Percentiles rank a stretch among this genome's conserved stretches.
Conservation (phyloP, 176 grass and related monocot genomes). For the Carex pumila region DNA sequence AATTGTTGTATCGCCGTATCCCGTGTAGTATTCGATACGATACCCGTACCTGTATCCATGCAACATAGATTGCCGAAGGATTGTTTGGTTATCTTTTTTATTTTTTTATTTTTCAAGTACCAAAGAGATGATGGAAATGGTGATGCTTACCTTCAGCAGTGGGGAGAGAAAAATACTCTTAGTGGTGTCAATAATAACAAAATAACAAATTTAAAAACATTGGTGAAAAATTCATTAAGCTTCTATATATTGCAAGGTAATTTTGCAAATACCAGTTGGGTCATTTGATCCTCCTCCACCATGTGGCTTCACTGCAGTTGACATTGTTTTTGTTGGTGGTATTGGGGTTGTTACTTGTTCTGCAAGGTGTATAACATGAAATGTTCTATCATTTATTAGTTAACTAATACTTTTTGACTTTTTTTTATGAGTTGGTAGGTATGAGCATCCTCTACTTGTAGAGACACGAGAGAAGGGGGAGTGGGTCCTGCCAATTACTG, state of each 20-base stretch:
- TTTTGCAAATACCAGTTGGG: background rate
- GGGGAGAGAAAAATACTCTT: background rate
- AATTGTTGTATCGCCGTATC: too few relatives aligned
- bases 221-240: background rate
- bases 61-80: background rate
- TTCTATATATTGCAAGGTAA: background rate
- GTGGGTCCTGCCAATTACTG: constrained; percentile 81
- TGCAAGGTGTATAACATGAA: background rate
- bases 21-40: too few relatives aligned
- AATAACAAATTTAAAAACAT: background rate
- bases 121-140: background rate
- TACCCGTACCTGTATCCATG: too few relatives aligned
- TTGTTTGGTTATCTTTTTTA: background rate
- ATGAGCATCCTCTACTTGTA: constrained; percentile 74
- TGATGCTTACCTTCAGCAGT: background rate
- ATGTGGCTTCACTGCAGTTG: background rate
- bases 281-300: background rate
- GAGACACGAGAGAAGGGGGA: constrained; percentile 95
- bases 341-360: background rate
- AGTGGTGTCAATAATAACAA: background rate
- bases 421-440: constrained; percentile 34
- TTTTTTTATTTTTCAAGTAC: background rate
- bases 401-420: constrained; percentile 1
- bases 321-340: background rate
- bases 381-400: background rate